phyloP scores from a whole-genome alignment of 2,329 filamentous ascomycete genomes.

The Monosporascus sp. region DNA sequence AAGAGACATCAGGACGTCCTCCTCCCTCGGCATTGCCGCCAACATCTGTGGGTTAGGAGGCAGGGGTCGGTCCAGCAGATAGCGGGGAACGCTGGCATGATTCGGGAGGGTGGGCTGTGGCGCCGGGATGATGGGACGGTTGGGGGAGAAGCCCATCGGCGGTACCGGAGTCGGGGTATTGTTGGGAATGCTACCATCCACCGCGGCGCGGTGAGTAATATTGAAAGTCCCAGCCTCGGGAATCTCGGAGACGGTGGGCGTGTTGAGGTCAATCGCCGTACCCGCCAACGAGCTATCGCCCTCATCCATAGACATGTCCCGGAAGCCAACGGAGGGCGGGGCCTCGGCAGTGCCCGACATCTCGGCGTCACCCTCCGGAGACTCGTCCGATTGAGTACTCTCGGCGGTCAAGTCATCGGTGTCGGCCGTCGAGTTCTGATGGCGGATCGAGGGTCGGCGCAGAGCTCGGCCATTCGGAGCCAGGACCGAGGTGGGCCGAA shows the following conservation, averaged over 20 bases:
- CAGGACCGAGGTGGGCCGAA: conserved; percentile 47
- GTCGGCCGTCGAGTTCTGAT: conserved; percentile 86
- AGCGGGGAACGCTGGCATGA: conserved; percentile 66
- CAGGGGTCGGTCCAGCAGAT: conserved; percentile 69
- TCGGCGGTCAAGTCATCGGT: conserved; percentile 83
- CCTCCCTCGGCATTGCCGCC: conserved; percentile 90
- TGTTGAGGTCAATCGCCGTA: conserved; percentile 67
- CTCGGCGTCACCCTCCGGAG: conserved; percentile 58
- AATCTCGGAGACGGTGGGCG: conserved; percentile 76
- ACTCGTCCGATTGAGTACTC: conserved; percentile 73
- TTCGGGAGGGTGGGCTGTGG: conserved; percentile 68
- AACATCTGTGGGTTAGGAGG: conserved; percentile 69
- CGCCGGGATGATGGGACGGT: conserved; percentile 65
- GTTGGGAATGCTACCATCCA: conserved; percentile 81
- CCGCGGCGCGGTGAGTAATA: conserved; percentile 78
- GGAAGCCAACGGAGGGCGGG: conserved; percentile 76
- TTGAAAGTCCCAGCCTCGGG: conserved; percentile 89
- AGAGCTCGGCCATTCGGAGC: conserved; percentile 52
- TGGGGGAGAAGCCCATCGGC: conserved; percentile 67
- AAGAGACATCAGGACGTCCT: conserved; percentile 96
- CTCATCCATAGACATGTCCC: conserved; percentile 76
- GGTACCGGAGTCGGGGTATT: conserved; percentile 61
- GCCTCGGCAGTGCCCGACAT: conserved; percentile 78
- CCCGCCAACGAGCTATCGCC: conserved; percentile 73
- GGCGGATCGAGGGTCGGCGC: conserved; percentile 78